Evolutionary conservation across 257 asterid genomes (phyloP).

Genomic region (Solanum sparsipilum): DNA sequence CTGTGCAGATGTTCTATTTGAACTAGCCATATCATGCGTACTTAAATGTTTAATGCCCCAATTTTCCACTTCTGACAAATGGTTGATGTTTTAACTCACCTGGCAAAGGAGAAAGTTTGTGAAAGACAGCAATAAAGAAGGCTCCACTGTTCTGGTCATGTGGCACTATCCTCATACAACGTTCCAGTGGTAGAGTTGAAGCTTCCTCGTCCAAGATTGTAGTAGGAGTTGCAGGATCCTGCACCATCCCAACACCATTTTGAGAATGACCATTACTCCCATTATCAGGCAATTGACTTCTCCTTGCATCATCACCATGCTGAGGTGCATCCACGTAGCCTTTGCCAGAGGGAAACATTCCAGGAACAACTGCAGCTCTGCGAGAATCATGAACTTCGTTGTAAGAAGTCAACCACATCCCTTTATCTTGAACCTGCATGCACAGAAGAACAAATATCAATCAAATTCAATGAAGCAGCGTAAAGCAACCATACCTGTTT

Average conservation of each 20-base stretch:
- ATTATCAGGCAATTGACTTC: slow-evolving; percentile 6
- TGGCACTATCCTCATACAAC: slow-evolving; percentile 93
- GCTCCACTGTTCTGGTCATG: slow-evolving; percentile 99
- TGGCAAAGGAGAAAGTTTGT: slow-evolving; percentile 55
- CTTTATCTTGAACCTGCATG: slow-evolving; percentile 79
- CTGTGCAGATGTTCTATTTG: neutral
- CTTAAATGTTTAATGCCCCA: neutral
- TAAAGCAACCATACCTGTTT: neutral
- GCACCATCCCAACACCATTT: slow-evolving; percentile 13
- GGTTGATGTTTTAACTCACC: slow-evolving; percentile 22
- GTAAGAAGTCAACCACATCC: slow-evolving; percentile 60
- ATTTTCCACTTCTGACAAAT: neutral
- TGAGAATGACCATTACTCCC: slow-evolving; percentile 14
- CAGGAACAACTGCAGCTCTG: slow-evolving; percentile 47
- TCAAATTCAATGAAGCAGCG: neutral
- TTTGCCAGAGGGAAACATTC: slow-evolving; percentile 96
- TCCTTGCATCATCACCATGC: neutral
- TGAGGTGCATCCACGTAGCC: slow-evolving; percentile 37
- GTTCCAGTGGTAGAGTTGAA: slow-evolving; percentile 76
- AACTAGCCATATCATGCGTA: neutral
- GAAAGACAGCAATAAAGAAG: slow-evolving; percentile 88
- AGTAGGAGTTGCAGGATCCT: slow-evolving; percentile 24
- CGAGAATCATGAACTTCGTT: slow-evolving; percentile 53
- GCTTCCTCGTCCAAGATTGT: slow-evolving; percentile 50
- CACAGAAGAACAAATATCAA: slow-evolving; percentile 2